Base-by-base conservation (phyloP, 2,329 filamentous ascomycete genomes). In the Colletotrichum sp. region DNA sequence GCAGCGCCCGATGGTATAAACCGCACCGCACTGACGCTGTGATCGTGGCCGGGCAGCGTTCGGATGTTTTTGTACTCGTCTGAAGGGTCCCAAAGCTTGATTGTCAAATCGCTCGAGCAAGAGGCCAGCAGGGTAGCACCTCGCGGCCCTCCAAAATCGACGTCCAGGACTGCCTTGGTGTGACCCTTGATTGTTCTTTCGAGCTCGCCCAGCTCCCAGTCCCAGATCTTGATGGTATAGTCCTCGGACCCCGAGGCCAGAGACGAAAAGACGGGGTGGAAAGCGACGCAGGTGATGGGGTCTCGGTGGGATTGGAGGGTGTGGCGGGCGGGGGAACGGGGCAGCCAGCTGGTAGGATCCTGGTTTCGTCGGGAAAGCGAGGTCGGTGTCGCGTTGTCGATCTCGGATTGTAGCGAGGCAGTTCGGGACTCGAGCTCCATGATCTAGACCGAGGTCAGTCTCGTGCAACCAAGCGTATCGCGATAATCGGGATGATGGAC, bases 41-140 rank as follows among this genome's bases (percentile, higher is more conserved):
- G 96, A 80, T 98, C 96, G 84, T 98, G 96, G 8, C 96, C 96
- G 1, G 94, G 94, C 24, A 98, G 88, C 2, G 96, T 98, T 67
- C 96, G 91, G 72, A 98, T 98, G 82, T 98, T 98, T 84, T 98
- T 98, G 87, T 98, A 98, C 75, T 97, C 95, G 82, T 98, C 94
- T 58, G 92, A 91, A 2, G 96, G 96, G 79, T 98, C 95, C 96
- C 96, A 98, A 28, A 98, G 88, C 84, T 98, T 98, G 85, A 98
- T 98, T 4, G 95, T 98, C 60, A 98, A 86, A 83, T 98, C 96
- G 65, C 94, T 96, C 64, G 93, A 96, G 87, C 95, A 98, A 9
- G 94, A 96, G 6, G 88, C 85, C 26, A 86, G 80, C 28, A 98
- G 88, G 5, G 93, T 95, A 36, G 92, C 93, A 56, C 95, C 94